phyloP scores from a whole-genome alignment of 768 basidiomycete genomes.

The Dentipellis fragilis region DNA sequence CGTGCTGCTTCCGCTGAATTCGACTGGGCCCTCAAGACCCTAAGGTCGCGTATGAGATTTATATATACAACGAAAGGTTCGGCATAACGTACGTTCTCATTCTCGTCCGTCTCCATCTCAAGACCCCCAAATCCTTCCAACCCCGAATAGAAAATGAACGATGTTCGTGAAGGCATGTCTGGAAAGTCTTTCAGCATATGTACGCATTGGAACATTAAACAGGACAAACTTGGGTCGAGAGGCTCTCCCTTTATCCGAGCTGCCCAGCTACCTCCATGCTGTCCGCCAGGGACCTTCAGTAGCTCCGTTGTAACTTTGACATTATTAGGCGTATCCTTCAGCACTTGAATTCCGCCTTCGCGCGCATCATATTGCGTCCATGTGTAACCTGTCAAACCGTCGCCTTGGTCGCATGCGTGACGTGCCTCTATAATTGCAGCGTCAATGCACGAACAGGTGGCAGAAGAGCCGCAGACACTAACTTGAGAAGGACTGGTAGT shows the following conservation, averaged over 20 bases:
- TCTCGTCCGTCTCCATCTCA: constrained; percentile 68
- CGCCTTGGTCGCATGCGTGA: constrained; percentile 84
- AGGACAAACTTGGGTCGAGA: constrained; percentile 46
- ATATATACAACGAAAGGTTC: constrained; percentile 1
- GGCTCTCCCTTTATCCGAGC: constrained; percentile 76
- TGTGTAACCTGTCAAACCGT: constrained; percentile 71
- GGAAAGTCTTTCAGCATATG: background rate
- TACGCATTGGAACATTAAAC: background rate
- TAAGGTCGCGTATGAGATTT: constrained; percentile 20
- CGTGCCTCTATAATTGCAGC: constrained; percentile 44
- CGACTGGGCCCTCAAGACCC: constrained; percentile 67
- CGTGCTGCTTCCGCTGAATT: constrained; percentile 62
- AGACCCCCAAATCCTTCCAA: constrained; percentile 80
- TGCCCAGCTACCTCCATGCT: constrained; percentile 83
- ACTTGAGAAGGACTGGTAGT: constrained; percentile 66
- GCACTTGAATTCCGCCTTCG: constrained; percentile 75
- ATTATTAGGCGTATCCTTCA: constrained; percentile 77
- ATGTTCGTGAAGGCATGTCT: constrained; percentile 47
- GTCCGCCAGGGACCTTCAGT: constrained; percentile 75
- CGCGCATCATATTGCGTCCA: constrained; percentile 86
- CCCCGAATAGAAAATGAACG: constrained; percentile 80
- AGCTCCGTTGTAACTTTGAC: constrained; percentile 78
- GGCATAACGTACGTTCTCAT: constrained; percentile 49
- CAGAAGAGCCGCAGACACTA: constrained; percentile 20
- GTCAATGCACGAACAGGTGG: background rate